A percentile compares a stretch with the other conserved stretches of the same genome.
Conservation (phyloP, 495 filamentous ascomycete species). For the Penicillium riverlandense region DNA sequence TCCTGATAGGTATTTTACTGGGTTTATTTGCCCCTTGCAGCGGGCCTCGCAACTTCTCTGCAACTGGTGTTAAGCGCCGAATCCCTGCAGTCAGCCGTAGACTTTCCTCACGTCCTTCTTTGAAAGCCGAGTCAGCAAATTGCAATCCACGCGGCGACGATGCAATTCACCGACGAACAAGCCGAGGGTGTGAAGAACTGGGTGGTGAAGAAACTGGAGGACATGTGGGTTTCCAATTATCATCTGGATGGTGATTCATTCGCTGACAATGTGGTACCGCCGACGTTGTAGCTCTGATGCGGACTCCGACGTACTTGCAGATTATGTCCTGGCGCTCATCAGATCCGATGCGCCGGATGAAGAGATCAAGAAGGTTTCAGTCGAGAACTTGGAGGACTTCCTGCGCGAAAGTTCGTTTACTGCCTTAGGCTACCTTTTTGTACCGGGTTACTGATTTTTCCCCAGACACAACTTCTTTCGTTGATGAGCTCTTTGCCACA, state of each 20-base stretch:
- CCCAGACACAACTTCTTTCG: constrained; percentile 65
- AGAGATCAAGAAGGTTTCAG: constrained; percentile 63
- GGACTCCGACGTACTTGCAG: constrained; percentile 89
- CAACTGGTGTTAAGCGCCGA: not conserved
- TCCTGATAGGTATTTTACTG: no score
- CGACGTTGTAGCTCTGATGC: constrained; percentile 67
- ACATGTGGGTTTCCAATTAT: constrained; percentile 57
- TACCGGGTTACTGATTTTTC: not conserved
- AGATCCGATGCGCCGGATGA: constrained; percentile 70
- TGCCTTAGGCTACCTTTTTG: not conserved
- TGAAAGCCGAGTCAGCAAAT: not conserved
- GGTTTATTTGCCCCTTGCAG: no score
- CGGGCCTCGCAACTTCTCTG: no score
- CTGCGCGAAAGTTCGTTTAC: constrained; percentile 64
- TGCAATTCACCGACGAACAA: constrained; percentile 77
- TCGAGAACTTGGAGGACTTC: constrained; percentile 81
- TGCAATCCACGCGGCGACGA: constrained; percentile 18
- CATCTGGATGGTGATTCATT: no score
- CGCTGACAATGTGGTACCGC: not conserved
- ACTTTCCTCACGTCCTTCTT: not conserved
- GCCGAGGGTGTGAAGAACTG: constrained; percentile 70
- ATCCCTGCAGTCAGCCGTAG: constrained; percentile 7
- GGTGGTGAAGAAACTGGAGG: constrained; percentile 84
- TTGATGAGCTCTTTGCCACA: constrained; percentile 74
- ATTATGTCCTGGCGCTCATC: constrained; percentile 90